Base-by-base conservation (phyloP, 2,329 filamentous ascomycete species). In the Pseudogymnoascus sp. region DNA sequence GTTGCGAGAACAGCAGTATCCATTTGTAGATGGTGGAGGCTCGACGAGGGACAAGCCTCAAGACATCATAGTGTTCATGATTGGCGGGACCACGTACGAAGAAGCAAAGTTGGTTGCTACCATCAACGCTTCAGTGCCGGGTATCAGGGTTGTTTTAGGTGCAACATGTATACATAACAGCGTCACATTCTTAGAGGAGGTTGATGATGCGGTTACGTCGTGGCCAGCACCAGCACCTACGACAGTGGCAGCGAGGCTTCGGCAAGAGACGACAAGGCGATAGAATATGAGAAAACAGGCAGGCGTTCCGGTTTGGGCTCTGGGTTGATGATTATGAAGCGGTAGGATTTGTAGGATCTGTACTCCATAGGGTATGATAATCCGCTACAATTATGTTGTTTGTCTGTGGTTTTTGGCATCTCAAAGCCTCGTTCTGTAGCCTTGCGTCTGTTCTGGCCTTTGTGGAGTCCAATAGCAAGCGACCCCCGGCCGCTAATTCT, bases 31-130 rank as follows among this genome's bases (percentile, higher is more conserved):
- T 69, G 91, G 91, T 5, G 89, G 89, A 14, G 89, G 90, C 1
- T 86, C 90, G 11, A 97, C 92, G 10, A 85, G 89, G 66, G 96
- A 99, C 72, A 97, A 97, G 74, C 95, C 95, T 3, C 95, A 99
- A 74, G 96, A 99, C 73, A 89, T 99, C 42, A 85, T 99, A 46
- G 85, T 99, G 6, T 99, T 99, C 73, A 93, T 99, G 72, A 82
- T 97, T 23, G 95, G 95, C 5, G 95, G 95, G 2, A 87, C 89
- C 16, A 99, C 95, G 0, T 99, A 97, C 72, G 95, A 99, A 75
- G 95, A 99, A 75, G 93, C 95, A 5, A 97, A 96, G 78, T 92
- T 91, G 82, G 86, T 97, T 40, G 91, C 95, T n/a, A 87, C 93
- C 69, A 87, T 99, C 64, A 99, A 99, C 77, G 92, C 92, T 16